phyloP scores from a whole-genome alignment of 306 rosid genomes.

The Mucuna pruriens region DNA sequence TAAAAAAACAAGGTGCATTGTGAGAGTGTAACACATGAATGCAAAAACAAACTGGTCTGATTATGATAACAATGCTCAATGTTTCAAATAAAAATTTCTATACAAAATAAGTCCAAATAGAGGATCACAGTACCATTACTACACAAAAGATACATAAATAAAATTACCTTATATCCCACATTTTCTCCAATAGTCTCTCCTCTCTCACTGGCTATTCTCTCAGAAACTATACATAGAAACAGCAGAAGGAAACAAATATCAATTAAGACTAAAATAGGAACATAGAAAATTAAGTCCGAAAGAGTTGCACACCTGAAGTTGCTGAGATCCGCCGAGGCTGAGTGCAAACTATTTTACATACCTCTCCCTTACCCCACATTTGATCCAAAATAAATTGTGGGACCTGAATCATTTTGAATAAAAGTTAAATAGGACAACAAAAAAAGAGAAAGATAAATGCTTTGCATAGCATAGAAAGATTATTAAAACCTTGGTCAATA shows the following conservation, averaged over 20 bases:
- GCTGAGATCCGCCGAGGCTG: conserved; percentile 99
- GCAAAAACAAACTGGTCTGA: conserved; percentile 3
- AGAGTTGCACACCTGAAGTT: conserved; percentile 68
- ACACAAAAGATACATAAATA: conserved; percentile 36
- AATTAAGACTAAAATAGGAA: conserved; percentile 24
- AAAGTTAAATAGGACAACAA: conserved; percentile 17
- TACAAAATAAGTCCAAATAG: conserved; percentile 17
- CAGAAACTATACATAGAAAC: conserved; percentile 71
- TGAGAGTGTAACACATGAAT: conserved; percentile 12
- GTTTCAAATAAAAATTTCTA: neutral
- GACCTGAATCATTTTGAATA: conserved; percentile 63
- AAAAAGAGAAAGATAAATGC: conserved; percentile 8
- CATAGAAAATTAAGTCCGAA: neutral
- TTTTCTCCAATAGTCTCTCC: conserved; percentile 76
- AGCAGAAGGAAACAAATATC: conserved; percentile 26
- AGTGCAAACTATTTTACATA: conserved; percentile 86
- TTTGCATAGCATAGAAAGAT: conserved; percentile 37
- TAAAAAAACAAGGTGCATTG: neutral
- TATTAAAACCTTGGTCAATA: conserved; percentile 18
- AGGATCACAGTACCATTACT: neutral
- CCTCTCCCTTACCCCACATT: conserved; percentile 84
- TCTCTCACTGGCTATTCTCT: conserved; percentile 86
- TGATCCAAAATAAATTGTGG: conserved; percentile 92
- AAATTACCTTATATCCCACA: conserved; percentile 92
- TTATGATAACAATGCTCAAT: neutral